Evolutionary conservation across 1,284 basidiomycete species (phyloP), one percentile per base, ranked within the genome.

Genomic region (Stygiomarasmius scandens): DNA sequence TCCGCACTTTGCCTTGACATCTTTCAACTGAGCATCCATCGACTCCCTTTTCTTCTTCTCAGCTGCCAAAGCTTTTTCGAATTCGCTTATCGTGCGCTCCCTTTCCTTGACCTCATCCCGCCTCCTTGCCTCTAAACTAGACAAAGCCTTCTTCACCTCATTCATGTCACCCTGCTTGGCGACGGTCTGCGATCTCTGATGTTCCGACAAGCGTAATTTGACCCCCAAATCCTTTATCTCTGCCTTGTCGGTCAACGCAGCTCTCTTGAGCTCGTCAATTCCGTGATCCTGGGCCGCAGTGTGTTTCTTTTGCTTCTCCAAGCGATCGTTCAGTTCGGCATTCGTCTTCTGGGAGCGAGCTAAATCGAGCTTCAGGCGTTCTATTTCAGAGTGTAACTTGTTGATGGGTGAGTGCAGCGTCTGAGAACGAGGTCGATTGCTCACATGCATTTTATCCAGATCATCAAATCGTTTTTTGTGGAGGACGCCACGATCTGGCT

Each of bases 391-490:
- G 63, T 78, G 77, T 64, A 88, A 82, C 89, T 90, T 59, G 4
- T 61, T 34, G 6, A 46, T 23, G 16, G 8, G 49, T 58, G 27
- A 55, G 51, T n/a, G n/a, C n/a, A 6, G 49, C 29, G 50, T 38
- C 48, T 23, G 47, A 16, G 20, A 44, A 5, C 16, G 34, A 45
- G 20, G 45, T 55, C 20, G 54, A 53, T 23, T 52, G 1, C 16
- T 90, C 86, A 27, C 77, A 63, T 90, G 87, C 23, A 87, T 67
- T 56, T 72, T 72, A 69, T 91, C 87, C 12, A 91, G 68, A 16
- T 89, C 84, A 38, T 89, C 86, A 0, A 91, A 76, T 64, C 86
- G 87, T 62, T 77, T 79, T 67, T n/a, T n/a, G n/a, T 89, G 82
- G 9, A 91, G 75, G 16, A 69, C 58, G 8, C 66, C 2, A 61